Evolutionary conservation across 2,329 filamentous ascomycete genomes (phyloP).

Genomic region (Stromatinia cepivora): DNA sequence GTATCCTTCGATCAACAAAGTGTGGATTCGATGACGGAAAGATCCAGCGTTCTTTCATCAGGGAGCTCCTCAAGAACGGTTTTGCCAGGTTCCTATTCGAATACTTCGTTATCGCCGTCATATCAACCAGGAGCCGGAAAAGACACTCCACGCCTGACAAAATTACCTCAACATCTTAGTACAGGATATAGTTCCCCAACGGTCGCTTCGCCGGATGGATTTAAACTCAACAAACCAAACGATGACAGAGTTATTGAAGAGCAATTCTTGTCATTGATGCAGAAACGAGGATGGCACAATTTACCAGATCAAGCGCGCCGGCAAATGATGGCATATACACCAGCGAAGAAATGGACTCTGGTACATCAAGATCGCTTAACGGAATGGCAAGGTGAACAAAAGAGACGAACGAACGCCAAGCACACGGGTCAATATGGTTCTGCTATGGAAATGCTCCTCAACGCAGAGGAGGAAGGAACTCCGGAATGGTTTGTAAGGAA

Average conservation of each 20-base stretch:
- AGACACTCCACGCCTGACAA: conserved; percentile 59
- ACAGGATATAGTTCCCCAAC: conserved; percentile 32
- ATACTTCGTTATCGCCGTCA: conserved; percentile 48
- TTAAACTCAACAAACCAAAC: conserved; percentile 68
- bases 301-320: conserved; percentile 89
- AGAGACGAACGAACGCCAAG: conserved; percentile 73
- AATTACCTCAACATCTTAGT: conserved; percentile 43
- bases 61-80: conserved; percentile 54
- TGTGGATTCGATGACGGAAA: conserved; percentile 60
- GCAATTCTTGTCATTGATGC: conserved; percentile 92
- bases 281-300: conserved; percentile 96
- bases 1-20: conserved; percentile 65
- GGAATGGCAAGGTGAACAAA: conserved; percentile 93
- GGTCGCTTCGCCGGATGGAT: conserved; percentile 41
- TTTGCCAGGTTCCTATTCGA: conserved; percentile 57
- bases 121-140: conserved; percentile 37
- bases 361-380: conserved; percentile 93
- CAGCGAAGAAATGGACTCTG: conserved; percentile 95
- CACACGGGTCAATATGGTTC: conserved; percentile 69
- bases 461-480: conserved; percentile 90
- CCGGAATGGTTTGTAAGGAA: conserved; percentile 98
- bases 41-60: conserved; percentile 57
- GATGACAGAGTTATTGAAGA: conserved; percentile 85
- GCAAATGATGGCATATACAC: conserved; percentile 94
- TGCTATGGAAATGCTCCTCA: conserved; percentile 67